Percentiles rank a stretch among this genome's conserved stretches.
phyloP scores from a whole-genome alignment of 805 yeast species.

The Candida bentonensis region DNA sequence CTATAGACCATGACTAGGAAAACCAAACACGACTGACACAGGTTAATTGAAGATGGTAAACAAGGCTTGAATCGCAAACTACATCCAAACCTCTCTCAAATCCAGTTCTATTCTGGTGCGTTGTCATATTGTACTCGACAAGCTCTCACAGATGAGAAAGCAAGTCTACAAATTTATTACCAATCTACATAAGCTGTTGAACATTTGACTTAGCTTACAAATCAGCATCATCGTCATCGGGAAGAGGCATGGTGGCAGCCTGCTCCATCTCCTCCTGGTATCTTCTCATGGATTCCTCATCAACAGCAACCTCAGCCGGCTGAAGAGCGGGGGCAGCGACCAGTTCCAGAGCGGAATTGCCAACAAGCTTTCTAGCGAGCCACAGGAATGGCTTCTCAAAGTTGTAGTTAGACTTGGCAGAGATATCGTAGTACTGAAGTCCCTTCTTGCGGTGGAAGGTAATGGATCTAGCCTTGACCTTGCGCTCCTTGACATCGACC shows the following conservation, averaged over 20 bases:
- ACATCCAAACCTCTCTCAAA: no score
- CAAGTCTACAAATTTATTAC: no score
- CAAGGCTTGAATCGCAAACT: no score
- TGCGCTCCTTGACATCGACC: constrained; percentile 99
- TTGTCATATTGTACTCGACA: no score
- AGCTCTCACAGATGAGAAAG: no score
- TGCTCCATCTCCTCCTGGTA: constrained; percentile 99
- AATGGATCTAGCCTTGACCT: constrained; percentile 98
- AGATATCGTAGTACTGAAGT: constrained; percentile 97
- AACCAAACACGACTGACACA: no score
- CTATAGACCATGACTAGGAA: no score
- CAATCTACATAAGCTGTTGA: no score
- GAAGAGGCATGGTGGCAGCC: constrained; percentile 98
- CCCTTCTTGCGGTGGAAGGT: constrained; percentile 99
- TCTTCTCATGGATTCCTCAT: constrained; percentile 90
- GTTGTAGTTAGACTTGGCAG: constrained; percentile 99
- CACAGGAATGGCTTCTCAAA: constrained; percentile 99
- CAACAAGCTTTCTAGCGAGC: constrained; percentile 98
- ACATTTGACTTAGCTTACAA: no score
- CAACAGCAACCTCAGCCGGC: constrained; percentile 98
- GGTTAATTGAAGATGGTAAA: no score
- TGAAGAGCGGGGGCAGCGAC: constrained; percentile 99
- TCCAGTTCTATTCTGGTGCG: no score
- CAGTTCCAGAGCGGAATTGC: constrained; percentile 95
- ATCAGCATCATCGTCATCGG: constrained; percentile 99